These are phyloP conservation scores for Phytophthora macrochlamydospora DNA, from an alignment of 352 stramenopile genomes.

Conservation along the genomic window DNA sequence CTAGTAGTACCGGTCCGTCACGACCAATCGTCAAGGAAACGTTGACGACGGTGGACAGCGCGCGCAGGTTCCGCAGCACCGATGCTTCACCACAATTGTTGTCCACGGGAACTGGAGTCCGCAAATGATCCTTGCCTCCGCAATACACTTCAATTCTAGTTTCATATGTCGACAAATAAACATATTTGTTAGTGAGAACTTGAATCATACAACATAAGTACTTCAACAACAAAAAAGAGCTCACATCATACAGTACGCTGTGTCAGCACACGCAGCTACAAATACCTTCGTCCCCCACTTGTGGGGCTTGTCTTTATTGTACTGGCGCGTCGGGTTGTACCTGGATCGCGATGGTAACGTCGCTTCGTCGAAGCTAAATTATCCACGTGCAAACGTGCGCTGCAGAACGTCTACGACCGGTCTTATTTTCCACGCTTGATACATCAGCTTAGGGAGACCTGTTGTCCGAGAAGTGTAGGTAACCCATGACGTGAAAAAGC, in stretches of 20 bases:
- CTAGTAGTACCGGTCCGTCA: conserved; percentile 10
- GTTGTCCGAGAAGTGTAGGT: conserved; percentile 23
- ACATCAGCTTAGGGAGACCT: not conserved
- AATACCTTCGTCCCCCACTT: conserved; percentile 24
- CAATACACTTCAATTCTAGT: conserved; percentile 15
- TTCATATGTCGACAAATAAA: conserved; percentile 1
- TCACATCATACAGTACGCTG: conserved; percentile 12
- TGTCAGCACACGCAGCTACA: conserved; percentile 11
- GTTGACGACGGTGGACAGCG: not conserved
- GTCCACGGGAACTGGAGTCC: conserved; percentile 3
- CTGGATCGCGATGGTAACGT: conserved; percentile 2
- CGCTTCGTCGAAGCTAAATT: conserved; percentile 17
- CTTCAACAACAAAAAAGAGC: conserved; percentile 1
- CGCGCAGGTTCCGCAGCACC: conserved; percentile 10
- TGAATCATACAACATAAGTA: conserved; percentile 2
- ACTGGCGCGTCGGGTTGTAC: conserved; percentile 12
- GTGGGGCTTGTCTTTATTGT: conserved; percentile 21
- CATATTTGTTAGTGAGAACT: not conserved
- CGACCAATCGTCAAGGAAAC: conserved; percentile 8
- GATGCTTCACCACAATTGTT: conserved; percentile 14
- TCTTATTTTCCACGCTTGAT: conserved; percentile 17
- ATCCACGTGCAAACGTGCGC: conserved; percentile 10
- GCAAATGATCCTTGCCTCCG: conserved; percentile 5
- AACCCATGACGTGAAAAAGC: conserved; percentile 13
- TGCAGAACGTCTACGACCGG: conserved; percentile 11